These are phyloP conservation scores for Chaetomium cochliodes DNA, from an alignment of 495 filamentous ascomycete genomes.

Conservation along the genomic window DNA sequence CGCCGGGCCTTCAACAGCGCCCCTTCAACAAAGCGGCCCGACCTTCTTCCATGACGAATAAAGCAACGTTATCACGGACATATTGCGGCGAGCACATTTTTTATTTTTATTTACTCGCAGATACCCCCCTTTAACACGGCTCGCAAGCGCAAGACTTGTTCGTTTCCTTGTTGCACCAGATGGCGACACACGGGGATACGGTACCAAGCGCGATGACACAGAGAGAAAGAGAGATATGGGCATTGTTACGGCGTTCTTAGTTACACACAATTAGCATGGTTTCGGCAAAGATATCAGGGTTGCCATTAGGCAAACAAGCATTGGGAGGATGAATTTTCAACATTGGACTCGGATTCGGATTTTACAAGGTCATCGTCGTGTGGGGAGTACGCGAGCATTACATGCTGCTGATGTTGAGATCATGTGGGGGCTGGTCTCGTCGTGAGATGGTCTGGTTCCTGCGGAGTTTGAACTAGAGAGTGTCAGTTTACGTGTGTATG, in stretches of 20 bases:
- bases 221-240: slow-evolving; percentile 8
- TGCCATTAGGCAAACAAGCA: slow-evolving; percentile 4
- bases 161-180: slow-evolving; percentile 10
- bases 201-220: slow-evolving; percentile 17
- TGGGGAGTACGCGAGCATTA: background rate
- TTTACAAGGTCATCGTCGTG: background rate
- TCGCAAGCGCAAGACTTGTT: background rate
- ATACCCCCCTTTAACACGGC: slow-evolving; percentile 8
- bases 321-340: slow-evolving; percentile 13
- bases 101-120: slow-evolving; percentile 6
- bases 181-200: slow-evolving; percentile 16
- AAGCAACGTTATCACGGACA: background rate
- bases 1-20: slow-evolving; percentile 47
- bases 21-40: slow-evolving; percentile 38
- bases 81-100: slow-evolving; percentile 2
- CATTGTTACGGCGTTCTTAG: slow-evolving; percentile 34
- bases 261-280: slow-evolving; percentile 19
- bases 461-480: slow-evolving; percentile 8
- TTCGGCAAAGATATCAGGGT: slow-evolving; percentile 13
- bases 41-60: slow-evolving; percentile 52
- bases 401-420: slow-evolving; percentile 4
- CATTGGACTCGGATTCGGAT: background rate
- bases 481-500: slow-evolving; percentile 7
- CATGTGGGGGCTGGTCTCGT: background rate
- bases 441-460: background rate